Evolutionary conservation across 352 stramenopile genomes (phyloP), one percentile per base, ranked within the genome.

Genomic region (Phytopythium helicoides): DNA sequence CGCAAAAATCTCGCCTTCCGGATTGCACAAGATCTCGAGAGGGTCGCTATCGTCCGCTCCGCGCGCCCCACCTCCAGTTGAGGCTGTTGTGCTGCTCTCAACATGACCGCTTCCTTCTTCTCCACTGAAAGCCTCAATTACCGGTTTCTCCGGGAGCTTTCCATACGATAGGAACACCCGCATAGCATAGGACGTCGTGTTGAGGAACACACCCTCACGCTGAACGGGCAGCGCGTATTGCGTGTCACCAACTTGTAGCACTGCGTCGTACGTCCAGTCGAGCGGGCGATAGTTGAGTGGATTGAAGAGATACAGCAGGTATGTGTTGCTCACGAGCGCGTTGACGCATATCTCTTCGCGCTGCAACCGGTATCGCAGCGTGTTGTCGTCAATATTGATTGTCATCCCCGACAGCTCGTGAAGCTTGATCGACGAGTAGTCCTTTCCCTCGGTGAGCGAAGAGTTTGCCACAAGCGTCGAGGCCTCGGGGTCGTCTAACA

Each of bases 271-370:
- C 7, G 73, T 89, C 82, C 82, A 94, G 55, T 94, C 82, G 39
- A 93, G 68, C 10, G 85, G 85, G 3, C 81, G 82, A 54, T 89
- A 94, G 49, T 78, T 62, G 35, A 91, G 64, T 40, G 85, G 81
- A 47, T 94, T 94, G 68, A 94, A 94, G 26, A 94, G 53, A 26
- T 94, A 92, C n/a, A 94, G 62, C 58, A 94, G 61, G 63, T 92
- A 94, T 54, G 85, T 86, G 56, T 92, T 94, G 70, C 80, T 89
- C 46, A 91, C 77, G 25, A 94, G 60, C 1, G 81, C 76, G 50
- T 94, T 94, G 15, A 94, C 68, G 48, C 80, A 92, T 33, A 92
- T 55, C 22, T 86, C 71, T 41, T 73, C 58, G 3, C 65, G 46
- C 25, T 78, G 65, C 4, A 89, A 59, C n/a, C 64, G 60, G 60